Percentiles rank a stretch among this genome's conserved stretches.
Evolutionary conservation across 208 protist species (phyloP).

Genomic region (Trypanosoma vivax): DNA sequence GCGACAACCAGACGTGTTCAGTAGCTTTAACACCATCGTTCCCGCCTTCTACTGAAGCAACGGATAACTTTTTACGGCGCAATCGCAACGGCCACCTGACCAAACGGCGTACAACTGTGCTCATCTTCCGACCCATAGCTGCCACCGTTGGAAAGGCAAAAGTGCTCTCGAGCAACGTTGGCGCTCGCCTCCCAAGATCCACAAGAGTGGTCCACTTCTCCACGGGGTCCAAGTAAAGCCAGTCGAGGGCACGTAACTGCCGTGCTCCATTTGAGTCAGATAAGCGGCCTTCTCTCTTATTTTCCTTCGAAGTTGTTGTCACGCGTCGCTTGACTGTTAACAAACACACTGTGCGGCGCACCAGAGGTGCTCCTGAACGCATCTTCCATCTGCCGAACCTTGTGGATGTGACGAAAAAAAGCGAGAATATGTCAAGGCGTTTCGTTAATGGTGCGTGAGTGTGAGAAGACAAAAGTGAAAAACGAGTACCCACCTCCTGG

Average conservation of each 20-base stretch:
- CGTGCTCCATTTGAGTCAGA: not conserved
- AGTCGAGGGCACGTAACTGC: slow-evolving; percentile 8
- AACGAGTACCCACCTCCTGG: too few species aligned
- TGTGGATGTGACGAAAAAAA: not conserved
- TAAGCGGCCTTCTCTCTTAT: not conserved
- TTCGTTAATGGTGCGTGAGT: not conserved
- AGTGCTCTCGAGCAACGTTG: slow-evolving; percentile 35
- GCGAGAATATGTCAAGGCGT: not conserved
- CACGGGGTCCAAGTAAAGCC: slow-evolving; percentile 61
- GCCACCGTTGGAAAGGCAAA: not conserved
- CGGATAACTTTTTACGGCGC: too few species aligned
- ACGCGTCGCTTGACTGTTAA: not conserved
- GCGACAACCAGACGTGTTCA: slow-evolving; percentile 24
- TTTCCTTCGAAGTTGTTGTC: not conserved
- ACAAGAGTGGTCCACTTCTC: slow-evolving; percentile 68
- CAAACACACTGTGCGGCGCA: not conserved
- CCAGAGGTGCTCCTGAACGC: not conserved
- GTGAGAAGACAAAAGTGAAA: not conserved
- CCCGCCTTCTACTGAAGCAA: too few species aligned
- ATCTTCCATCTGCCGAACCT: not conserved
- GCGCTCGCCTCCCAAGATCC: slow-evolving; percentile 46
- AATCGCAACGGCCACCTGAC: not conserved
- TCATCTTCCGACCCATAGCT: not conserved
- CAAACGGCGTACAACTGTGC: not conserved
- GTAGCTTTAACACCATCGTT: slow-evolving; percentile 10